These are phyloP conservation scores for Akanthomyces uredinophilus DNA, from an alignment of 2,329 filamentous ascomycete species.

Conservation along the genomic window DNA sequence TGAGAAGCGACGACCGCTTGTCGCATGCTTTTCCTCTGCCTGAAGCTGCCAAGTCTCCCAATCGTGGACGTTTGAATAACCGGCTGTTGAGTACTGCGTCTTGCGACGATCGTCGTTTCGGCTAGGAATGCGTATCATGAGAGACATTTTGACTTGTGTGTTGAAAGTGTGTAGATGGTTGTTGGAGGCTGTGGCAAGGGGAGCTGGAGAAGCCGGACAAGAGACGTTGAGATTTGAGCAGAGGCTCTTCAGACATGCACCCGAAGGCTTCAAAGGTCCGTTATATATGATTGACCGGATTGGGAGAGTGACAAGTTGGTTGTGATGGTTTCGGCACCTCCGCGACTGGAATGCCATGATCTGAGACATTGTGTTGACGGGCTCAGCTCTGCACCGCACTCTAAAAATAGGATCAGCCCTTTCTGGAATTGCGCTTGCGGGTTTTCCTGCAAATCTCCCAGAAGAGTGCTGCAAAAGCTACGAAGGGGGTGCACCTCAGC, in stretches of 20 bases:
- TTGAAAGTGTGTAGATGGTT: background rate
- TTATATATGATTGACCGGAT: background rate
- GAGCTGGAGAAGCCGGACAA: background rate
- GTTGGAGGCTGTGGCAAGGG: background rate
- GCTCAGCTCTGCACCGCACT: background rate
- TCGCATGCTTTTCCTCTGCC: background rate
- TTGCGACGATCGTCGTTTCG: background rate
- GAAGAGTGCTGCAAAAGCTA: background rate
- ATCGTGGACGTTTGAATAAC: background rate
- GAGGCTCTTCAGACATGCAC: too few relatives aligned
- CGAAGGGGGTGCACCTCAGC: background rate
- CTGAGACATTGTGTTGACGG: background rate
- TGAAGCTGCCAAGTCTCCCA: background rate
- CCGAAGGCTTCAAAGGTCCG: background rate
- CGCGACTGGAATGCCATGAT: background rate
- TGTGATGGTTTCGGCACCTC: background rate
- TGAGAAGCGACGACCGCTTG: background rate
- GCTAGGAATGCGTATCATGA: constrained; percentile 7
- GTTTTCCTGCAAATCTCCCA: background rate
- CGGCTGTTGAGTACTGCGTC: background rate
- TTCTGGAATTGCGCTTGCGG: background rate
- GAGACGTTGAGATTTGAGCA: background rate
- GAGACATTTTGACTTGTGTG: constrained; percentile 1
- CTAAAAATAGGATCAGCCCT: constrained; percentile 2
- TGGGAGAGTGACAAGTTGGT: background rate